Evolutionary conservation across 345 rosid species (phyloP), one percentile per base, ranked within the genome.

Genomic region (Toxicodendron radicans): DNA sequence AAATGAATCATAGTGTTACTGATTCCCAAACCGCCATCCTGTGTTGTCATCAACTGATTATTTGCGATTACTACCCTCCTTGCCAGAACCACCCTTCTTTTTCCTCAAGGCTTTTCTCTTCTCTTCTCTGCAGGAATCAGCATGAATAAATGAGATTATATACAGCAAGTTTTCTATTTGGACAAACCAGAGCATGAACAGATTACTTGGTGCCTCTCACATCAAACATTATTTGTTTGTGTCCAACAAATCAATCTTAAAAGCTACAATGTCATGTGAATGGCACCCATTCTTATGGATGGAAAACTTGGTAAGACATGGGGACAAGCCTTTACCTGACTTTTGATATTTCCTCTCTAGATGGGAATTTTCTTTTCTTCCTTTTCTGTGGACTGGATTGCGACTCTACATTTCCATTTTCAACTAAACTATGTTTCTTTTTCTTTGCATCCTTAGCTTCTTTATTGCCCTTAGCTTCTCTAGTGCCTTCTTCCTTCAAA

Each of bases 31-130:
- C n/a, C n/a, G n/a, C 17, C 33, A 23, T 57, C 43, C 30, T 1
- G 51, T 33, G 62, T 38, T 27, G 24, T 68, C 18, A 51, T 38
- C 62, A 46, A 14, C 56, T 45, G 16, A 14, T 75, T 73, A 75
- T 56, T 73, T 52, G 45, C 48, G 12, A 23, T 30, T 54, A 77
- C 59, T 49, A 11, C 43, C 60, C 62, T 62, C 64, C 72, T 64
- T 56, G 48, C 58, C 73, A 54, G 61, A 41, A 4, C 57, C 24
- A 1, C 51, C 33, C 52, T 46, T 60, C 62, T 76, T 78, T 76
- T 61, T 81, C 75, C 94, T 83, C 73, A 82, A 57, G 68, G 85
- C 77, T 65, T n/a, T 72, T 78, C 98, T 87, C 86, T 90, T 93
- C 84, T 89, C 94, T 80, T 91, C 98, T 79, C 93, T 91, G 85